phyloP scores from a whole-genome alignment of 257 asterid species.

The Solanum lycopersicoides region DNA sequence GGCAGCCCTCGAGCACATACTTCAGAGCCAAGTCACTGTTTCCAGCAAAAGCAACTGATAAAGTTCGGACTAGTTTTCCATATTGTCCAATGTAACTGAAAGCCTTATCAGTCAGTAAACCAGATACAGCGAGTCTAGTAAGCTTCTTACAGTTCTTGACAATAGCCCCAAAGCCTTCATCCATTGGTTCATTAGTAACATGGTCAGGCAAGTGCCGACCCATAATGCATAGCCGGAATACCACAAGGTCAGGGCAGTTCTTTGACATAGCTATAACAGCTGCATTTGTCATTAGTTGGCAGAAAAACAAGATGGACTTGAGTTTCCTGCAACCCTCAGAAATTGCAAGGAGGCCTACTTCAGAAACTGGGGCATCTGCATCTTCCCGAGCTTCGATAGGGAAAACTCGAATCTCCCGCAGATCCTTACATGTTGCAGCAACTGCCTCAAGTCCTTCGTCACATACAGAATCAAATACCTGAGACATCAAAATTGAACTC shows the following conservation, averaged over 20 bases:
- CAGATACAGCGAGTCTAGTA: conserved; percentile 42
- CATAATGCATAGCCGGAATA: conserved; percentile 50
- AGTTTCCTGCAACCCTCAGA: conserved; percentile 52
- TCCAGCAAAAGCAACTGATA: conserved; percentile 51
- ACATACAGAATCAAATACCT: conserved; percentile 40
- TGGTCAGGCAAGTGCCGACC: conserved; percentile 37
- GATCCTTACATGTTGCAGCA: conserved; percentile 42
- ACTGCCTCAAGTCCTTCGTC: conserved; percentile 57
- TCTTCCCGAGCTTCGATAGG: conserved; percentile 35
- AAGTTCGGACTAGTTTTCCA: conserved; percentile 36
- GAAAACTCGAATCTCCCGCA: conserved; percentile 45
- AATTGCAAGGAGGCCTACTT: conserved; percentile 39
- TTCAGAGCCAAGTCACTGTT: conserved; percentile 32
- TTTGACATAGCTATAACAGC: conserved; percentile 44
- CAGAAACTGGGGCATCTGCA: conserved; percentile 38
- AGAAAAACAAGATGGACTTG: conserved; percentile 35
- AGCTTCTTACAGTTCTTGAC: conserved; percentile 54
- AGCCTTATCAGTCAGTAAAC: conserved; percentile 37
- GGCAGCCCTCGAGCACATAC: conserved; percentile 42
- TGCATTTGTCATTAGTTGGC: conserved; percentile 47
- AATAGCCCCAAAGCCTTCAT: conserved; percentile 52
- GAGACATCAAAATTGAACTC: background rate
- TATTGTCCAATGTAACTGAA: conserved; percentile 36
- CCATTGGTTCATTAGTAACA: conserved; percentile 40
- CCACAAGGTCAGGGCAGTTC: conserved; percentile 39